These are phyloP conservation scores for Heliamphora exappendiculata DNA, from an alignment of 148 eudicot genomes.

Conservation along the genomic window DNA sequence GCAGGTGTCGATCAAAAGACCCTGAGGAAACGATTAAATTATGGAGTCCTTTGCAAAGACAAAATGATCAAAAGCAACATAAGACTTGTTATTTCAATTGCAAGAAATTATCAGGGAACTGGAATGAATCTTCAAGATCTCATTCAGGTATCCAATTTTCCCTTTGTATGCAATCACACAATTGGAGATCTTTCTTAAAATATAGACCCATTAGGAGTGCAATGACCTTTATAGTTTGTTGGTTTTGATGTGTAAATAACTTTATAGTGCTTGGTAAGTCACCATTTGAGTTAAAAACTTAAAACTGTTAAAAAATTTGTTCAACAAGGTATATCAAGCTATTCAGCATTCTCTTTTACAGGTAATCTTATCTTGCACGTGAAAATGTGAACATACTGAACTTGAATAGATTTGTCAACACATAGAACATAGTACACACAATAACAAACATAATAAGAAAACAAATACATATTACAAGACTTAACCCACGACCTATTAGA, in stretches of 20 bases:
- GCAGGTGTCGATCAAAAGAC: slow-evolving; percentile 69
- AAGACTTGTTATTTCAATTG: slow-evolving; percentile 91
- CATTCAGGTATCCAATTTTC: slow-evolving; percentile 61
- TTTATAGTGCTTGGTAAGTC: no score
- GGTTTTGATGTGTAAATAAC: not conserved
- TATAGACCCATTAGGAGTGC: not conserved
- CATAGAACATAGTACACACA: no score
- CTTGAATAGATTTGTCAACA: no score
- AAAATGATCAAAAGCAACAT: slow-evolving; percentile 91
- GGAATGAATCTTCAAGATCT: slow-evolving; percentile 91
- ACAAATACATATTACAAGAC: no score
- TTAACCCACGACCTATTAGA: no score
- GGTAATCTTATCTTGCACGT: no score
- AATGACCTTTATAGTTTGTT: not conserved
- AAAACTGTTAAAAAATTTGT: no score
- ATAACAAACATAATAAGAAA: no score
- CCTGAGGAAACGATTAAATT: slow-evolving; percentile 59
- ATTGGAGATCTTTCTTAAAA: not conserved
- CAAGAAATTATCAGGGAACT: slow-evolving; percentile 75
- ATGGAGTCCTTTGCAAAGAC: slow-evolving; percentile 74
- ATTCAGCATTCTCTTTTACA: no score
- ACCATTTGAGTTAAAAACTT: no score
- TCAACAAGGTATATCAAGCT: no score
- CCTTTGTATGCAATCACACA: not conserved
- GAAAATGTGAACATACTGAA: no score